Conservation (phyloP, 176 grass and related monocot genomes). For the Carex cristatella region DNA sequence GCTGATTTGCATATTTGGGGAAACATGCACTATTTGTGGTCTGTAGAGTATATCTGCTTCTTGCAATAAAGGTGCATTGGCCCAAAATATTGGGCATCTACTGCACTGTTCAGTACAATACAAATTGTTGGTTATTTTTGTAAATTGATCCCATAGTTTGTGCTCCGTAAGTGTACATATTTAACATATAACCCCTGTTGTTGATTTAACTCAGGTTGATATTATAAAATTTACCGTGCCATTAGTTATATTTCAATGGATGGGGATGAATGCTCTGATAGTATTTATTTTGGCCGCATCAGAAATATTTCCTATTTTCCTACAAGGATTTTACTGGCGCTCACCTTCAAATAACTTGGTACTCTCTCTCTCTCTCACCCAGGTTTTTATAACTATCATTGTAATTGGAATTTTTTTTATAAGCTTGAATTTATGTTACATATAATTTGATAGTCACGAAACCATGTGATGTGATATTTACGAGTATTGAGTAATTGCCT, state of each 20-base stretch:
- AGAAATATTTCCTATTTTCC: constrained; percentile 63
- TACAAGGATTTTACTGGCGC: constrained; percentile 84
- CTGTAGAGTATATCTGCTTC: neutral
- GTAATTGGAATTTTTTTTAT: neutral
- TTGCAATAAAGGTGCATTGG: neutral
- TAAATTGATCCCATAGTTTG: constrained; percentile 11
- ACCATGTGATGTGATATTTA: neutral
- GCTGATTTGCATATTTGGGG: neutral
- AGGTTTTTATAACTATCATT: neutral
- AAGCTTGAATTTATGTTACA: neutral
- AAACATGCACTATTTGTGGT: neutral
- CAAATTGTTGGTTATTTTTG: neutral
- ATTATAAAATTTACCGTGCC: constrained; percentile 44
- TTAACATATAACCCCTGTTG: neutral
- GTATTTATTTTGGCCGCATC: constrained; percentile 77
- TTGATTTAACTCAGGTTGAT: constrained; percentile 53
- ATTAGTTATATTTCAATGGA: constrained; percentile 91
- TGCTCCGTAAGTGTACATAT: neutral
- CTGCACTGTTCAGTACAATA: neutral
- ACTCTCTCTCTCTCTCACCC: constrained; percentile 1
- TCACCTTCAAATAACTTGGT: constrained; percentile 75
- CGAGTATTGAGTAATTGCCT: neutral
- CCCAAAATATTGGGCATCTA: neutral
- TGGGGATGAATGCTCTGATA: constrained; percentile 90
- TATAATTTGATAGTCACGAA: neutral